Conservation (phyloP, 2,329 filamentous ascomycete genomes). For the Fusarium sp. region DNA sequence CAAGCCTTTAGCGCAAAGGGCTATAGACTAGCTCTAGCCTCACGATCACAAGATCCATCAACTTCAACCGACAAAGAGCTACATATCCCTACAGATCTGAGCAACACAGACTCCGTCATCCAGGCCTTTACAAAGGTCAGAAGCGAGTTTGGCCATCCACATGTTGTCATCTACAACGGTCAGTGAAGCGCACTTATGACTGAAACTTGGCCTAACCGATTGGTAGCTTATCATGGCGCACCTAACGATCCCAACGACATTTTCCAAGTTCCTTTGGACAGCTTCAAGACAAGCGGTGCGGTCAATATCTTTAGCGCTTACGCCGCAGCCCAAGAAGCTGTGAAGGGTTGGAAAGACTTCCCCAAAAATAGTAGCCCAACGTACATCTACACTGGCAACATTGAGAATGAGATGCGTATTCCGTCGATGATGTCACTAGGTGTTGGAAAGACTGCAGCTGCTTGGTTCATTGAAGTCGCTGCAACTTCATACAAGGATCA, state of each 20-base stretch:
- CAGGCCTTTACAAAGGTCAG: not conserved
- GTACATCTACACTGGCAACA: conserved; percentile 6
- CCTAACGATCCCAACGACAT: not conserved
- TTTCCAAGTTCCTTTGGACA: not conserved
- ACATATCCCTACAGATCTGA: not conserved
- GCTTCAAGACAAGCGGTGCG: not conserved
- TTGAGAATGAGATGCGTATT: not conserved
- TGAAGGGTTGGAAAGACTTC: not conserved
- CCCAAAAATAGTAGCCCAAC: not conserved
- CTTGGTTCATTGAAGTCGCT: conserved; percentile 2
- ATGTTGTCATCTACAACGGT: conserved; percentile 7
- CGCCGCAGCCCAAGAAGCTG: conserved; percentile 5
- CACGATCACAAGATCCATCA: not conserved
- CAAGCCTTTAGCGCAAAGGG: conserved; percentile 6
- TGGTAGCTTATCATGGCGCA: not conserved
- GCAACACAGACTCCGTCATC: not conserved
- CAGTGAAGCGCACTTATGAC: rapidly evolving
- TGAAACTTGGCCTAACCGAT: rapidly evolving
- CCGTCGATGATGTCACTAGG: not conserved
- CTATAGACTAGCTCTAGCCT: conserved; percentile 6
- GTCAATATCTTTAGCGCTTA: conserved; percentile 12
- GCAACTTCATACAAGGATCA: not conserved
- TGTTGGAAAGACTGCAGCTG: conserved; percentile 5
- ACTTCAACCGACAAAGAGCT: not conserved
- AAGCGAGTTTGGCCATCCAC: not conserved